phyloP scores from a whole-genome alignment of 148 eudicot genomes.

The Suaeda aralocaspica region DNA sequence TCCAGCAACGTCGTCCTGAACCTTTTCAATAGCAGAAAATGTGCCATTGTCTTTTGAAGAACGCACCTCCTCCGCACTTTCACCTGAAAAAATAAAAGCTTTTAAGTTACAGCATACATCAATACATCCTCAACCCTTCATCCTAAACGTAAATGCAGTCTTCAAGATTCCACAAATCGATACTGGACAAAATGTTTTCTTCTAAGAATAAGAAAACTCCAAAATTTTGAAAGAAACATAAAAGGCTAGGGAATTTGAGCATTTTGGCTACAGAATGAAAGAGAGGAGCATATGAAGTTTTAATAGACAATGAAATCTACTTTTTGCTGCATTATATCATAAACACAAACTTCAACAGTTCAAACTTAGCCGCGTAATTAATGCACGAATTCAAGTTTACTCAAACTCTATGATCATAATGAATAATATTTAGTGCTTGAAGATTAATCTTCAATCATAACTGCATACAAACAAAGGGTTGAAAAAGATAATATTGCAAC shows the following conservation, averaged over 20 bases:
- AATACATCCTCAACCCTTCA: background rate
- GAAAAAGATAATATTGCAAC: background rate
- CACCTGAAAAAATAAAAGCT: slow-evolving; percentile 15
- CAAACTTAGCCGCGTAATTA: background rate
- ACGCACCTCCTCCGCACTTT: slow-evolving; percentile 10
- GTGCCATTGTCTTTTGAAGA: slow-evolving; percentile 11
- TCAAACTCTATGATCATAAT: background rate
- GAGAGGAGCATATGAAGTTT: no score
- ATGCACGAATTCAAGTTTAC: background rate
- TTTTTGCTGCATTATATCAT: background rate
- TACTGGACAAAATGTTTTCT: no score
- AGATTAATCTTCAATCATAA: background rate
- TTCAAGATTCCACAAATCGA: no score
- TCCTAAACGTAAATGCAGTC: no score
- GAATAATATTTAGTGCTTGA: background rate
- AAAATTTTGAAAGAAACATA: background rate
- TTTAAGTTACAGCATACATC: background rate
- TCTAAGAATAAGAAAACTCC: background rate
- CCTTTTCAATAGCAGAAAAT: slow-evolving; percentile 8
- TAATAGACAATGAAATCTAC: background rate
- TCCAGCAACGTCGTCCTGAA: slow-evolving; percentile 8
- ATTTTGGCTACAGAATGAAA: background rate
- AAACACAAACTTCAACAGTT: background rate
- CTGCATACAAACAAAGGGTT: background rate
- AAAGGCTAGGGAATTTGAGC: background rate